These are phyloP conservation scores for Coffea humblotiana DNA, from an alignment of 305 asterid genomes.

Conservation along the genomic window DNA sequence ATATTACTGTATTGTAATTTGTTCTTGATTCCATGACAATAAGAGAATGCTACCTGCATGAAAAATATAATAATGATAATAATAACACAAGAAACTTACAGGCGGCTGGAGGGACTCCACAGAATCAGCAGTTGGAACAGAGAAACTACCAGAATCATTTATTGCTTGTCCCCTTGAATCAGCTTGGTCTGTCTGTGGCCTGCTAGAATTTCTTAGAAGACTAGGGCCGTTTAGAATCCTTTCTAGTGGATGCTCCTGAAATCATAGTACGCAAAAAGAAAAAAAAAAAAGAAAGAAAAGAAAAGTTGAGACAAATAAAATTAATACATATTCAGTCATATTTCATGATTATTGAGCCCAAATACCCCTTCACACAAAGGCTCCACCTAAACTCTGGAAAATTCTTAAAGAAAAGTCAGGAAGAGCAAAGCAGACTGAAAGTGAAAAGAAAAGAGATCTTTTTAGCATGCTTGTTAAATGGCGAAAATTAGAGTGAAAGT, in stretches of 20 bases:
- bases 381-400: background rate
- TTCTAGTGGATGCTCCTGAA: slow-evolving; percentile 60
- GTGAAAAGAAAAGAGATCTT: background rate
- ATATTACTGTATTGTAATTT: background rate
- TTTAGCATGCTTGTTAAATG: no score
- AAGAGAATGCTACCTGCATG: background rate
- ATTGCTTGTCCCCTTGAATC: slow-evolving; percentile 32
- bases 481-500: background rate
- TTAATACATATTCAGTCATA: background rate
- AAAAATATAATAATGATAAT: background rate
- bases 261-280: slow-evolving; percentile 14
- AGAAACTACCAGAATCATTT: slow-evolving; percentile 18
- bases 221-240: slow-evolving; percentile 42
- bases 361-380: background rate
- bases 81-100: slow-evolving; percentile 35
- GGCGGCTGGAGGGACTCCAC: slow-evolving; percentile 67
- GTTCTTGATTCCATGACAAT: background rate
- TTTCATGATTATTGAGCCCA: background rate
- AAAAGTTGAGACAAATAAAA: background rate
- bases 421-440: background rate
- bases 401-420: background rate
- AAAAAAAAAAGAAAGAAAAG: no score
- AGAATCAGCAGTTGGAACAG: slow-evolving; percentile 28
- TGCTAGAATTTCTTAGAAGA: slow-evolving; percentile 41
- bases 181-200: slow-evolving; percentile 44